Conservation (phyloP, 495 filamentous ascomycete genomes). For the Talaromyces nanjingensis region DNA sequence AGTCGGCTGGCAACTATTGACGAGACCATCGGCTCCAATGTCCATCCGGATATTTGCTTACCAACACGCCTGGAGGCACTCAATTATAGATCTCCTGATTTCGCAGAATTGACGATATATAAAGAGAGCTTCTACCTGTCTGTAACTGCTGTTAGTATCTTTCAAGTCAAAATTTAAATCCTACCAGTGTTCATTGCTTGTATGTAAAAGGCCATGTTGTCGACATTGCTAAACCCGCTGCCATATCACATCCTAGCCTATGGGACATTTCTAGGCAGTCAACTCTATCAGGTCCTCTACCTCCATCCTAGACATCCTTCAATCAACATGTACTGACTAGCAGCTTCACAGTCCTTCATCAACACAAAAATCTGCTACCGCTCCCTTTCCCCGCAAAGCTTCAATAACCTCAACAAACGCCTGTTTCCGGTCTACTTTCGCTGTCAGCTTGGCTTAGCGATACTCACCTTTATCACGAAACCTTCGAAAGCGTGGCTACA, state of each 20-base stretch:
- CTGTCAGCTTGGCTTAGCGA: conserved; percentile 33
- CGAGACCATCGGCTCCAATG: neutral
- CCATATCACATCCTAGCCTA: conserved; percentile 46
- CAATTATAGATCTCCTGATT: too few relatives aligned
- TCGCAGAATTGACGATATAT: neutral
- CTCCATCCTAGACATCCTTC: too few relatives aligned
- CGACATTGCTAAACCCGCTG: conserved; percentile 15
- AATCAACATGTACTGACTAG: neutral
- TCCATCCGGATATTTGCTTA: conserved; percentile 2
- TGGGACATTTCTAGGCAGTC: conserved; percentile 43
- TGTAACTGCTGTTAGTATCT: neutral
- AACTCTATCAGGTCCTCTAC: conserved; percentile 36
- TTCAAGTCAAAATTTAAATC: neutral
- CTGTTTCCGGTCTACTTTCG: conserved; percentile 50
- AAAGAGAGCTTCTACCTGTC: neutral
- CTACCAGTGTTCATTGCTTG: too few relatives aligned
- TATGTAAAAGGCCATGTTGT: conserved; percentile 6
- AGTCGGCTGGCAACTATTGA: neutral
- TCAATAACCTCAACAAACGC: conserved; percentile 43
- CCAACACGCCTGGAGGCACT: neutral
- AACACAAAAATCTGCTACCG: conserved; percentile 44
- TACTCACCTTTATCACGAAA: conserved; percentile 37
- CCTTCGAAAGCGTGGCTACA: conserved; percentile 22
- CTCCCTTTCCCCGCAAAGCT: conserved; percentile 39
- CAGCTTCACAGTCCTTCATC: conserved; percentile 35